Evolutionary conservation across 768 basidiomycete genomes (phyloP).

Genomic region (Termitomyces sp.): DNA sequence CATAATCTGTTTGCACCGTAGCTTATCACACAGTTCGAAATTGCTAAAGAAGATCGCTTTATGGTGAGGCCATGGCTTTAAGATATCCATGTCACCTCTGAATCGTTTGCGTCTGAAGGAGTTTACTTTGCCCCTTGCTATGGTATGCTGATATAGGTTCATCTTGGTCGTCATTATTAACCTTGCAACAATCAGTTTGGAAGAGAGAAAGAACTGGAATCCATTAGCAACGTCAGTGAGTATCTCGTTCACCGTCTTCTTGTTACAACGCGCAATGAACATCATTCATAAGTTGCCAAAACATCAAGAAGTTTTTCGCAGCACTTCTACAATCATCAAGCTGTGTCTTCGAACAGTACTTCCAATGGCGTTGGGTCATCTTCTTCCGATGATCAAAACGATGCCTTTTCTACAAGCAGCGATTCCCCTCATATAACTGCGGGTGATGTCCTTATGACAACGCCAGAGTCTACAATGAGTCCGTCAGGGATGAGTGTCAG

Average conservation of each 20-base stretch:
- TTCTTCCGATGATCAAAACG: constrained; percentile 35
- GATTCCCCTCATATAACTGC: constrained; percentile 23
- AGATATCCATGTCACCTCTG: not conserved
- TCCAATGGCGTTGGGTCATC: constrained; percentile 27
- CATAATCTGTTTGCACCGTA: constrained; percentile 17
- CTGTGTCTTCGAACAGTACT: constrained; percentile 30
- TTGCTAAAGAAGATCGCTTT: constrained; percentile 61
- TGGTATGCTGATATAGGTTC: constrained; percentile 36
- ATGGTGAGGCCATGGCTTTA: constrained; percentile 37
- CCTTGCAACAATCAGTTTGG: constrained; percentile 47
- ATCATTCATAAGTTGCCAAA: constrained; percentile 32
- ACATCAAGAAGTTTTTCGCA: constrained; percentile 60
- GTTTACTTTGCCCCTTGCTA: constrained; percentile 64
- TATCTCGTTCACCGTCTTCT: constrained; percentile 11
- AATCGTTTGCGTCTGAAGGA: constrained; percentile 34
- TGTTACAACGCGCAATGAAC: not conserved
- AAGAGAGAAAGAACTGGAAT: constrained; percentile 66
- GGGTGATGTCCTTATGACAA: not conserved
- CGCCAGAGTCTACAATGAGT: constrained; percentile 18
- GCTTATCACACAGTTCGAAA: constrained; percentile 69
- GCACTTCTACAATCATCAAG: constrained; percentile 43
- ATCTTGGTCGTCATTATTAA: not conserved
- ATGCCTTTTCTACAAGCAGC: constrained; percentile 43
- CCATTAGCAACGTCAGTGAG: constrained; percentile 63
- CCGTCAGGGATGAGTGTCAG: constrained; percentile 25